Evolutionary conservation across 2,329 filamentous ascomycete genomes (phyloP), one percentile per base, ranked within the genome.

Genomic region (Trichoderma breve): DNA sequence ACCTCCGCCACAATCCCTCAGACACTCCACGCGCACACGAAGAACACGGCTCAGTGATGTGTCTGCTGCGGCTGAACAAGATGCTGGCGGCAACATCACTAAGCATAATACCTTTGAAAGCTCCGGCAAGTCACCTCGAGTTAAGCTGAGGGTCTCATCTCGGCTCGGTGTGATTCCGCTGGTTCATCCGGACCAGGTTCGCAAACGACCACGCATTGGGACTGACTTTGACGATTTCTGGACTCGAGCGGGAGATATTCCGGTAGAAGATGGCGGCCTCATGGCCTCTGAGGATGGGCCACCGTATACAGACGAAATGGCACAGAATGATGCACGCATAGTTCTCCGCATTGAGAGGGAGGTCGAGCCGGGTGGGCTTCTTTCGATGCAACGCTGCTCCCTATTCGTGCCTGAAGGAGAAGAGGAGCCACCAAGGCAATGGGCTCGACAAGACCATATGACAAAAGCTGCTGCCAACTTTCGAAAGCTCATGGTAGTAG

Each of bases 391-490:
- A 73, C 86, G 87, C 73, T 95, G 93, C 78, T 91, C 90, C 3
- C 83, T 91, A 28, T 96, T 93, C 76, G 86, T 90, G 21, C 92
- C 93, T 0, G 93, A 96, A 74, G 85, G 89, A 14, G 84, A 84
- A 73, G 90, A 93, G 71, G 92, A 97, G 76, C 93, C 93, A 0
- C 88, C 90, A 0, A 87, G 88, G 67, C 93, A 96, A 77, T 98
- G 93, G 85, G 90, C 92, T n/a, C 94, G 97, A 76, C 88, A 90
- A 78, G 95, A 98, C 78, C 93, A 98, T 79, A 86, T 98, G 68
- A 86, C 92, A 60, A 91, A 91, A 61, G 95, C 97, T 73, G 91
- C 92, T 72, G 79, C 91, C 14, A 92, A 95, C 76, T 95, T 98
- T 76, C 90, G 93, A 62, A 92, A 90, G 76, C 85, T 98, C 43